phyloP scores from a whole-genome alignment of 108 stramenopile species.

The Nitzschia sp. region DNA sequence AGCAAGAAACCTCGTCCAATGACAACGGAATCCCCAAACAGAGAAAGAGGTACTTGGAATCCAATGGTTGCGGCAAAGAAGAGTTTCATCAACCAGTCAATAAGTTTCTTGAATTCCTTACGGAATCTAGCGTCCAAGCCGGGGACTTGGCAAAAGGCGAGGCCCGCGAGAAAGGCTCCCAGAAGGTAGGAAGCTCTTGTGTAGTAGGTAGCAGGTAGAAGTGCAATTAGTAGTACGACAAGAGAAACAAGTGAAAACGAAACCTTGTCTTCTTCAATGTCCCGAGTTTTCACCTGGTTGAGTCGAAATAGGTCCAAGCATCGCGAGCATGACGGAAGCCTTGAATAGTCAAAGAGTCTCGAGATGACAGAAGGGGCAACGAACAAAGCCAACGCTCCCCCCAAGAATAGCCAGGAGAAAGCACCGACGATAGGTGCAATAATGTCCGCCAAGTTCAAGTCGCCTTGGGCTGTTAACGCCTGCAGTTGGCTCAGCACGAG shows the following conservation, averaged over 20 bases:
- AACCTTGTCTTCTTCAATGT: background rate
- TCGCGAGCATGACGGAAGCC: slow-evolving; percentile 9
- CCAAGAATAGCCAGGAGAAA: slow-evolving; percentile 28
- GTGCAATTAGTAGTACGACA: slow-evolving; percentile 36
- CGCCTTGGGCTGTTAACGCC: slow-evolving; percentile 25
- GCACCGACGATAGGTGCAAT: slow-evolving; percentile 45
- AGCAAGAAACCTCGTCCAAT: slow-evolving; percentile 55
- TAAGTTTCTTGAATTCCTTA: slow-evolving; percentile 25
- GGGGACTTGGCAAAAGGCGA: slow-evolving; percentile 49
- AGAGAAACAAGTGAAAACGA: slow-evolving; percentile 32
- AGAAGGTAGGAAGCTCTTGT: slow-evolving; percentile 53
- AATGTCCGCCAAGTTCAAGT: slow-evolving; percentile 4
- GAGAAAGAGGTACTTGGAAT: slow-evolving; percentile 44
- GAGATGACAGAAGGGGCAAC: slow-evolving; percentile 45
- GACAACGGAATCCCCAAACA: slow-evolving; percentile 51
- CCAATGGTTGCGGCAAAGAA: slow-evolving; percentile 70
- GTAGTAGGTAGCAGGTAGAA: slow-evolving; percentile 54
- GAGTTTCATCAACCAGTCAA: slow-evolving; percentile 71
- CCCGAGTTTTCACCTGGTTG: background rate
- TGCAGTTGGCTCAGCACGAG: slow-evolving; percentile 49
- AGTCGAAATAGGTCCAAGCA: slow-evolving; percentile 6
- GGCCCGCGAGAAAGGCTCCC: slow-evolving; percentile 68
- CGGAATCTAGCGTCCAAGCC: slow-evolving; percentile 2
- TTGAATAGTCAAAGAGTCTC: background rate
- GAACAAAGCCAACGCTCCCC: slow-evolving; percentile 40